Evolutionary conservation across 495 filamentous ascomycete genomes (phyloP), one percentile per base, ranked within the genome.

Genomic region (Neurospora africana): DNA sequence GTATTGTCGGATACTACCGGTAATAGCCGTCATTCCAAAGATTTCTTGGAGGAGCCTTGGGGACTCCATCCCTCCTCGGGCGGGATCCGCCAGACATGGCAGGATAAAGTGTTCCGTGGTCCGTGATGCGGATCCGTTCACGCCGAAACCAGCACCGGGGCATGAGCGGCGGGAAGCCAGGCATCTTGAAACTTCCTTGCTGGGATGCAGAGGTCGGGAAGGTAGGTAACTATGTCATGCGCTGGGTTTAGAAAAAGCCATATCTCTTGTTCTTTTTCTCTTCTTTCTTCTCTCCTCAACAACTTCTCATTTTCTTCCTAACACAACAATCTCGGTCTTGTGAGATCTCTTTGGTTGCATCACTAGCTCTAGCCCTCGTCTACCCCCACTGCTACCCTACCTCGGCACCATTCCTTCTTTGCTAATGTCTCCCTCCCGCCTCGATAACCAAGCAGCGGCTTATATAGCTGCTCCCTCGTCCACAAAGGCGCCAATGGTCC

Each of bases 341-440:
- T 61, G 23, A 33, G 53, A 61, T 65, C n/a, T 69, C 38, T 21
- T 44, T 36, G 35, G 68, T 67, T 33, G 40, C 53, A 23, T 67
- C 30, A 37, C 30, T 71, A 38, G 33, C 53, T 36, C 23, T 65
- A 65, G 53, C 53, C 27, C 53, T 65, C 53, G 30, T 65, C 53
- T 65, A 65, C 53, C 53, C 53, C 23, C 53, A 65, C 53, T 65
- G 53, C 53, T 65, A 65, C 53, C 53, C 53, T 65, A 65, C 53
- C 27, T 61, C 53, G 53, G 53, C 53, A 65, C 53, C 27, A 65
- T 27, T 53, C 37, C 40, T 40, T 40, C 27, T 27, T 19, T 27
- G 21, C 68, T 69, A n/a, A 76, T 76, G 69, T 47, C 76, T 38
- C 72, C 73, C 36, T 73, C 76, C n/a, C 35, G 15, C 67, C 19